A percentile compares a stretch with the other conserved stretches of the same genome.
Evolutionary conservation across 73 alveolate species (phyloP).

Genomic region (Uronychia setigera): DNA sequence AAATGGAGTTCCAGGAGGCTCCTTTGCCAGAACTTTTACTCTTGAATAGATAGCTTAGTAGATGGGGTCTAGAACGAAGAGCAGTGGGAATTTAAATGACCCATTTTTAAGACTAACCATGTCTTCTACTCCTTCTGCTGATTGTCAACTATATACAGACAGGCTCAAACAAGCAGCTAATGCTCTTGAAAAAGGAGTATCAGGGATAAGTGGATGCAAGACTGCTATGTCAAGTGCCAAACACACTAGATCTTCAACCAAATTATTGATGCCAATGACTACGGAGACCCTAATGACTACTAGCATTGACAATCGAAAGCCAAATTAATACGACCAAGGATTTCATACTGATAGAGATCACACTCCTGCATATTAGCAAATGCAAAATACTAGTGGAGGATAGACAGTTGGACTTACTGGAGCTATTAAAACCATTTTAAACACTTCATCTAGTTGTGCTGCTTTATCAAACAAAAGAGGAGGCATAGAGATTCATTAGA

Average conservation of each 20-base stretch:
- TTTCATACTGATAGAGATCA: neutral
- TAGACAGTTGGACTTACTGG: neutral
- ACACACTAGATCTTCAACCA: neutral
- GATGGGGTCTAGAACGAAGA: neutral
- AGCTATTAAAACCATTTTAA: too few species aligned
- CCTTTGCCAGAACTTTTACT: neutral
- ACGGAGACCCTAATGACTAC: neutral
- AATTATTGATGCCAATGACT: neutral
- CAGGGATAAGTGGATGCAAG: neutral
- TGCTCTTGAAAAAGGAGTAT: neutral
- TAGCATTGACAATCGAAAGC: too few species aligned
- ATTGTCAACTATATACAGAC: neutral
- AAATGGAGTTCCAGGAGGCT: too few species aligned
- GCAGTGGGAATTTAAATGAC: neutral
- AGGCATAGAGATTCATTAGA: too few species aligned
- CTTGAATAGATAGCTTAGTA: neutral
- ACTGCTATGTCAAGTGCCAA: neutral
- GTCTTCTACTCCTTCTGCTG: neutral
- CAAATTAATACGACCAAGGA: neutral
- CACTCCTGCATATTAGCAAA: neutral
- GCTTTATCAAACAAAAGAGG: too few species aligned
- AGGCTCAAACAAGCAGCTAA: neutral
- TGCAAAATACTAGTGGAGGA: neutral
- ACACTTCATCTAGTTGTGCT: too few species aligned
- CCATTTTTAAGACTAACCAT: neutral